These are phyloP conservation scores for Ramalina intermedia DNA, from an alignment of 495 filamentous ascomycete genomes.

Conservation along the genomic window DNA sequence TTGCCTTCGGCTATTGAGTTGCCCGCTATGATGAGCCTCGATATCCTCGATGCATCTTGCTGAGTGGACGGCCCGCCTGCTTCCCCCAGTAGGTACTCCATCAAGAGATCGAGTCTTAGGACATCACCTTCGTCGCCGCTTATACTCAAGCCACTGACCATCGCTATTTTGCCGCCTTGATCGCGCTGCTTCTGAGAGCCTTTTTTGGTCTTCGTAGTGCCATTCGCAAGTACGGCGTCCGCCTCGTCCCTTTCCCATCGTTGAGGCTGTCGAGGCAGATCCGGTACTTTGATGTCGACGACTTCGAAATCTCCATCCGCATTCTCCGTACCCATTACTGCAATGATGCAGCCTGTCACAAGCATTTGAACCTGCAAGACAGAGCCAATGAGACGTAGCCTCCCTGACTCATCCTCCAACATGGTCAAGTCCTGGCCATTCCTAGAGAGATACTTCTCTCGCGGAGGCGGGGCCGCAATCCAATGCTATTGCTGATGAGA, in stretches of 20 bases:
- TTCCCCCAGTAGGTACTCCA: constrained; percentile 83
- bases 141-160: constrained; percentile 79
- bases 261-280: constrained; percentile 64
- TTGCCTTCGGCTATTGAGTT: constrained; percentile 54
- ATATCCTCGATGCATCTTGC: constrained; percentile 51
- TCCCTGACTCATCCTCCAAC: constrained; percentile 92
- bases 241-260: constrained; percentile 52
- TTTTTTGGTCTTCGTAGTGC: constrained; percentile 24
- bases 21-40: constrained; percentile 77
- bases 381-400: constrained; percentile 65
- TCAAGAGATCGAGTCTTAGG: constrained; percentile 58
- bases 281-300: constrained; percentile 74
- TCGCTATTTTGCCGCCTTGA: constrained; percentile 49
- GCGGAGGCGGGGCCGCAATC: constrained; percentile 67
- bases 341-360: constrained; percentile 83
- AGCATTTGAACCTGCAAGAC: constrained; percentile 48
- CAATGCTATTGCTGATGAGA: constrained; percentile 46
- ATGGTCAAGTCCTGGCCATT: constrained; percentile 53
- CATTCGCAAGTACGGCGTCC: constrained; percentile 27
- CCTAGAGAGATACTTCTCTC: constrained; percentile 54
- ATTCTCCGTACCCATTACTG: constrained; percentile 87
- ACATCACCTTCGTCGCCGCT: constrained; percentile 58
- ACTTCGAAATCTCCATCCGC: constrained; percentile 84
- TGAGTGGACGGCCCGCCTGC: constrained; percentile 41
- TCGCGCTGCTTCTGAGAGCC: constrained; percentile 3